Conservation (phyloP, 2,329 filamentous ascomycete genomes). For the Ophiostoma tasmaniense region DNA sequence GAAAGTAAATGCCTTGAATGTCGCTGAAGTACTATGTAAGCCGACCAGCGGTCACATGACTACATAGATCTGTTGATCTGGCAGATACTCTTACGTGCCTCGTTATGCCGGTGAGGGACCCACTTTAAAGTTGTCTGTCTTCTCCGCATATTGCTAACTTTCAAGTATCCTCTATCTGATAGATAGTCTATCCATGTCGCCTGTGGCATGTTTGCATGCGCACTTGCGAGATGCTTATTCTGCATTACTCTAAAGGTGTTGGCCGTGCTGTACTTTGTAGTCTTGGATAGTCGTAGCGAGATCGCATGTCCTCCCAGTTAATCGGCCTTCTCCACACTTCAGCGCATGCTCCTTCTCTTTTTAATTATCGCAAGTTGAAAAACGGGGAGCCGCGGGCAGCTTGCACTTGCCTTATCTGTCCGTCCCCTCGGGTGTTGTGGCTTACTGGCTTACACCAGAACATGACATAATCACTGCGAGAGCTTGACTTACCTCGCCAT, state of each 20-base stretch:
- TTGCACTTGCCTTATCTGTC: neutral
- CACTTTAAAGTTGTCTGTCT: neutral
- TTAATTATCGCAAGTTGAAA: neutral
- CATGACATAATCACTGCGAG: neutral
- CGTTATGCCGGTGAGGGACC: neutral
- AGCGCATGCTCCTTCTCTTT: neutral
- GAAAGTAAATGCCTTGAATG: neutral
- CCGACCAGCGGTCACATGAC: neutral
- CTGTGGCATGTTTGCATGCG: neutral
- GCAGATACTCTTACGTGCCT: neutral
- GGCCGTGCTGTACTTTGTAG: neutral
- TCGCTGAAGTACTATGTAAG: too few species aligned
- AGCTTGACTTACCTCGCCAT: too few species aligned
- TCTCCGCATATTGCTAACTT: neutral
- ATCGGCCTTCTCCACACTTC: neutral
- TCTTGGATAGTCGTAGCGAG: neutral
- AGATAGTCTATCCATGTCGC: neutral
- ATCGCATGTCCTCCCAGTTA: neutral
- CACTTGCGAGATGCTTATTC: too few species aligned
- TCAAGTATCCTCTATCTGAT: neutral
- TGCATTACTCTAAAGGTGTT: too few species aligned
- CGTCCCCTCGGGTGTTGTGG: too few species aligned
- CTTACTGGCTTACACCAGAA: neutral
- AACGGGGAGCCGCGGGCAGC: neutral
- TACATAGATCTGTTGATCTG: neutral